Base-by-base conservation (phyloP, 148 eudicot genomes). In the Talinum fruticosum region DNA sequence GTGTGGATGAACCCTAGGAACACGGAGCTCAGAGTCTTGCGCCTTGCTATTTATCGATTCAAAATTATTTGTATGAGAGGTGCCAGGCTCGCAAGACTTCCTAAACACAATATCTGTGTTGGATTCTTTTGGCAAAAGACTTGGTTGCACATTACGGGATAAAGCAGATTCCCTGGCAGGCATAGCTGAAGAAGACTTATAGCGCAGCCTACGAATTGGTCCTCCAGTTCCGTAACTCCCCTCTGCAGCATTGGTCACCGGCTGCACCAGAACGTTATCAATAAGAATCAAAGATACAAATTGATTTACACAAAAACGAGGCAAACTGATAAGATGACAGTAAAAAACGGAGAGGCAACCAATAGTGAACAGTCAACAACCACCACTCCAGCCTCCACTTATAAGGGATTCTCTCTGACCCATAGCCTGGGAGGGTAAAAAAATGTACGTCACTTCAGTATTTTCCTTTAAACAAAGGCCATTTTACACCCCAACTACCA, bases 141-240 rank as follows among this genome's bases (percentile, higher is more conserved):
- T 81, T 59, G 78, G 76, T 15, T 83, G 88, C 57, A 86, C 74
- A 45, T 86, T 80, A 72, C 75, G 73, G n/a, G 49, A 75, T 57
- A 83, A 73, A n/a, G 77, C 73, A 62, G 97, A 85, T 75, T 82
- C 87, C 80, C 85, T 84, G 32, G 89, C 77, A 35, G 79, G 87
- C 65, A 84, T 77, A 86, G 86, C 89, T 70, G 97, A 81, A 72
- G 83, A 69, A 76, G 84, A 87, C 67, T 89, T 90, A 37, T 82
- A 83, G 28, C 92, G 84, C 29, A 80, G 28, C 28, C 90, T 88
- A 67, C 97, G 93, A 70, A 93, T 82, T 30, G 97, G 94, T 51
- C 99, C 99, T 77, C 83, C 93, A 68, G 97, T 85, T 72, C 91
- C 91, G 79, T 86, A 84, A 45, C 73, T 51, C 72, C 78, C 87